These are phyloP conservation scores for Sclerotinia trifoliorum DNA, from an alignment of 2,329 filamentous ascomycete genomes.

Conservation along the genomic window DNA sequence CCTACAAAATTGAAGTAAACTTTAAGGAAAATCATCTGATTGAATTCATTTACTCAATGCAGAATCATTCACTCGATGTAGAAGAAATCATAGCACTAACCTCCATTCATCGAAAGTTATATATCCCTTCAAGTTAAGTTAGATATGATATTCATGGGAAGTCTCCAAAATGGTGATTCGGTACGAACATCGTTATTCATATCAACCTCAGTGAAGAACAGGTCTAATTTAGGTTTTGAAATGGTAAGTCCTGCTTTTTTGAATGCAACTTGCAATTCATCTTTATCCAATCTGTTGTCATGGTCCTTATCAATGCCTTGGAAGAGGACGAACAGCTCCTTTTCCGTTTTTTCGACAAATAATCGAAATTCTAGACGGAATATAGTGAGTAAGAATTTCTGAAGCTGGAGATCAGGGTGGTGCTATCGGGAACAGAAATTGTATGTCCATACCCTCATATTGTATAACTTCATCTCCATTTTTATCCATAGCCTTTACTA, in stretches of 20 bases:
- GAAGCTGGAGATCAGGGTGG: neutral
- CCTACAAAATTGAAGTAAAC: neutral
- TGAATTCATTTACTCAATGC: neutral
- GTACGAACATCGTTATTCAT: slow-evolving; percentile 66
- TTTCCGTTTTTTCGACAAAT: slow-evolving; percentile 86
- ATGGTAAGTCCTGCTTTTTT: slow-evolving; percentile 74
- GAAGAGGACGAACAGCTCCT: slow-evolving; percentile 79
- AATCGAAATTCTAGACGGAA: slow-evolving; percentile 71
- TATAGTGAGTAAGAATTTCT: slow-evolving; percentile 20
- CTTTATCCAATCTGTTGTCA: slow-evolving; percentile 82
- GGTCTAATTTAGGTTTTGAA: slow-evolving; percentile 71
- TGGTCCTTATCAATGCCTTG: slow-evolving; percentile 80
- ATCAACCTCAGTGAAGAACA: slow-evolving; percentile 90
- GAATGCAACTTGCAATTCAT: slow-evolving; percentile 80
- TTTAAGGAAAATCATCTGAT: neutral
- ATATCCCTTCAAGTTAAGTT: slow-evolving; percentile 43
- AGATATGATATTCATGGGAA: slow-evolving; percentile 13
- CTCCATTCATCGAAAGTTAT: slow-evolving; percentile 97
- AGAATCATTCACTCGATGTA: neutral
- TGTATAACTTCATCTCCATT: slow-evolving; percentile 88
- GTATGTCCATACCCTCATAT: slow-evolving; percentile 69
- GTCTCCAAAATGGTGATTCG: neutral
- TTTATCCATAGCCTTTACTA: slow-evolving; percentile 79
- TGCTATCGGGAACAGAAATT: neutral
- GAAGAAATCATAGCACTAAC: slow-evolving; percentile 52